Evolutionary conservation across 2,329 filamentous ascomycete species (phyloP), one percentile per base, ranked within the genome.

Genomic region (Ramularia collo-cygni): DNA sequence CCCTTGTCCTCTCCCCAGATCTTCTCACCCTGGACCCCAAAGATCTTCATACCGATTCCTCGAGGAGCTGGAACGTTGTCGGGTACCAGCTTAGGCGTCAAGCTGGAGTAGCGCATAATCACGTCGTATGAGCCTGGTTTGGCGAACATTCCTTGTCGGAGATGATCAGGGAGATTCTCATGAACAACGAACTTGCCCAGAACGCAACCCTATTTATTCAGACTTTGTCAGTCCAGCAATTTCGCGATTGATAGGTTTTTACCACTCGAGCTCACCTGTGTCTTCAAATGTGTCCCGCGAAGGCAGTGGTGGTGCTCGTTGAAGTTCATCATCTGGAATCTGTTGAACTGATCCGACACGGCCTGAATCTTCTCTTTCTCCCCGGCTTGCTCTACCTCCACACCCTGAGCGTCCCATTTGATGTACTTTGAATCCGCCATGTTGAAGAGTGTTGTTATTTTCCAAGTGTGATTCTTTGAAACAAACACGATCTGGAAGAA

Each of bases 311-410:
- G 54, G 44, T 64, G 58, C 41, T 61, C 58, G 38, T 64, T 60
- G 54, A 64, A 63, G 32, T 64, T 63, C 52, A 63, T 62, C 55
- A 64, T 62, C 44, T 65, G 60, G 50, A 64, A 59, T 5, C 58
- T 50, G 29, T 60, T 58, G 54, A 61, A 61, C 36, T 60, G 59
- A 38, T 60, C 58, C 40, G 63, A 62, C 9, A 61, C 60, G 33
- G 55, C 56, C 31, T 59, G 52, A 31, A 65, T 64, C 46, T 58
- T 58, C 45, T 62, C 55, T 38, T 59, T 52, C 43, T 65, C 50
- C 24, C 55, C 49, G 1, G 54, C 44, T 30, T 57, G 57, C 17
- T 55, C 44, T 14, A 46, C 40, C 38, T 63, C 61, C 4, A 64
- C 61, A 15, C 60, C 61, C 17, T 53, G 36, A 3, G 61, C 58